Evolutionary conservation across 2,329 filamentous ascomycete species (phyloP).

Genomic region (Trichoderma sp.): DNA sequence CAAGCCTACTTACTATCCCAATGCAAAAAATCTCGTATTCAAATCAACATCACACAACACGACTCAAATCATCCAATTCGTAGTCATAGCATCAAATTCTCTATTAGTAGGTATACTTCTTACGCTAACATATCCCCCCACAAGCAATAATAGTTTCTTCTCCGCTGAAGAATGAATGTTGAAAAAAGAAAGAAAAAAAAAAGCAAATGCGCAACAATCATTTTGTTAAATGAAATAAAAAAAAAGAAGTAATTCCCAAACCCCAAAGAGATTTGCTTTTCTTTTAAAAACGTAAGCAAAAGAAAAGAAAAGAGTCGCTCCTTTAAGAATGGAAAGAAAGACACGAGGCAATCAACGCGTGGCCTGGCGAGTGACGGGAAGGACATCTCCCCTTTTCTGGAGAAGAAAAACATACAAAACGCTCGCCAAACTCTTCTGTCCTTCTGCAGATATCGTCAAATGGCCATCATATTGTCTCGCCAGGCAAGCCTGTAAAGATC

Average conservation of each 20-base stretch:
- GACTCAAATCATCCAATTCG: background rate
- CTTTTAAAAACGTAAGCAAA: background rate
- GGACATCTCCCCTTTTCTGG: background rate
- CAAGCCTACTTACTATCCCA: background rate
- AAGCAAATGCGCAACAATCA: background rate
- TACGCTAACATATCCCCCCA: slow-evolving; percentile 4
- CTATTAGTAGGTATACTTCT: slow-evolving; percentile 20
- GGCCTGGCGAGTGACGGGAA: background rate
- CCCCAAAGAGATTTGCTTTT: slow-evolving; percentile 13
- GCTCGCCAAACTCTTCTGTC: slow-evolving; percentile 4
- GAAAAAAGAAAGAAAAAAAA: background rate
- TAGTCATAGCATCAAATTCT: slow-evolving; percentile 16
- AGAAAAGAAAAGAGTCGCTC: slow-evolving; percentile 7
- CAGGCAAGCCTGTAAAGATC: background rate
- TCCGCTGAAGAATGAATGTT: background rate
- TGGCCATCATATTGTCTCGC: background rate
- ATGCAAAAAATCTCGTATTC: background rate
- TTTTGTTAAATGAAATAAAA: background rate
- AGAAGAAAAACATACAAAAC: background rate
- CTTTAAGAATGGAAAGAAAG: background rate
- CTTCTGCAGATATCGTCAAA: background rate
- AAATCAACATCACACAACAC: background rate
- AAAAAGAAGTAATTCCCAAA: background rate
- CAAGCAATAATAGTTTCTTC: background rate
- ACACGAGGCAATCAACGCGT: background rate